These are phyloP conservation scores for Coniosporium tulheliwenetii DNA, from an alignment of 2,329 filamentous ascomycete genomes.

Conservation along the genomic window DNA sequence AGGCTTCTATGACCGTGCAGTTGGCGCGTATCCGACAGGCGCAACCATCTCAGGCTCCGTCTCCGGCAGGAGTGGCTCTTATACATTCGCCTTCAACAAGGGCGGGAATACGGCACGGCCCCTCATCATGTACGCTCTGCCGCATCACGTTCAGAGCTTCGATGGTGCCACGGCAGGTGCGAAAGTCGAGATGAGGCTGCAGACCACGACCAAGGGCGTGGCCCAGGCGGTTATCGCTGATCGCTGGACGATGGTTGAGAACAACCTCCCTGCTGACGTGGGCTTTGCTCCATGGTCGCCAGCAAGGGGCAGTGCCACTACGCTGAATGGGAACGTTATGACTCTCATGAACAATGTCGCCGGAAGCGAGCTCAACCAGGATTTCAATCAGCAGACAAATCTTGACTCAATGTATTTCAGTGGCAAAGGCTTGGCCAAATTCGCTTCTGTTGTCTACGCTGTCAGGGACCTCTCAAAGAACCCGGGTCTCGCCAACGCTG, in stretches of 20 bases:
- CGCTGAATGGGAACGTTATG: slow-evolving; percentile 30
- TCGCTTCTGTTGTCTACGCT: slow-evolving; percentile 28
- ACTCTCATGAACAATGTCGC: slow-evolving; percentile 46
- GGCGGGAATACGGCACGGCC: slow-evolving; percentile 43
- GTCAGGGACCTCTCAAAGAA: slow-evolving; percentile 38
- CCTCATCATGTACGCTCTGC: slow-evolving; percentile 74
- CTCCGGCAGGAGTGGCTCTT: slow-evolving; percentile 46
- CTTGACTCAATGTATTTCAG: slow-evolving; percentile 85
- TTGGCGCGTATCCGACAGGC: slow-evolving; percentile 56
- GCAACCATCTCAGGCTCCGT: slow-evolving; percentile 49
- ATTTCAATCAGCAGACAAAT: slow-evolving; percentile 58
- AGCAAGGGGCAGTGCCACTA: slow-evolving; percentile 20
- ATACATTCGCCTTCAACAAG: slow-evolving; percentile 60
- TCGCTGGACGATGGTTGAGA: slow-evolving; percentile 64
- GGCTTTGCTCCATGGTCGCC: slow-evolving; percentile 67
- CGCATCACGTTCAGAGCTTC: slow-evolving; percentile 72
- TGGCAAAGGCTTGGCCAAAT: slow-evolving; percentile 42
- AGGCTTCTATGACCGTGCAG: slow-evolving; percentile 55
- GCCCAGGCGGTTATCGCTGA: slow-evolving; percentile 58
- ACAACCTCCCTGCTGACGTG: slow-evolving; percentile 55
- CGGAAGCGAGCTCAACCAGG: slow-evolving; percentile 57
- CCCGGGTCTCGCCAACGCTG: slow-evolving; percentile 31
- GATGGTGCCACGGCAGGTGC: slow-evolving; percentile 37
- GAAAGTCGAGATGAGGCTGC: slow-evolving; percentile 42
- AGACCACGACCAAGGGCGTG: slow-evolving; percentile 73